Evolutionary conservation across 179 eudicot genomes (phyloP).

Genomic region (Nepenthes alata): DNA sequence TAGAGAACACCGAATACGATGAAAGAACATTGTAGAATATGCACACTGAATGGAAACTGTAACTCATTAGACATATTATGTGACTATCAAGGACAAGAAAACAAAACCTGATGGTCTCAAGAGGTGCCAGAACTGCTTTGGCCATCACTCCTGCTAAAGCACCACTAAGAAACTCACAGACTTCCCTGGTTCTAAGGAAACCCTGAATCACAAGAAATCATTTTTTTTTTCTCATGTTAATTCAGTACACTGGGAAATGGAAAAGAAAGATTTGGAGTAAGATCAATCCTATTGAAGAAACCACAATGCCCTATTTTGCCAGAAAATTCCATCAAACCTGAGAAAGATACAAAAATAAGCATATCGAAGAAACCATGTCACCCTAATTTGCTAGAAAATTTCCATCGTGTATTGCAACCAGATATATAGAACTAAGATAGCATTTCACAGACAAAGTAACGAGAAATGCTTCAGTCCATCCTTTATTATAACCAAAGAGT

Average conservation of each 20-base stretch:
- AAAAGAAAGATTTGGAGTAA: not conserved
- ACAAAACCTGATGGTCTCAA: slow-evolving; percentile 83
- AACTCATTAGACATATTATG: no score
- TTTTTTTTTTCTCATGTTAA: not conserved
- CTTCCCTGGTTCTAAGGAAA: slow-evolving; percentile 55
- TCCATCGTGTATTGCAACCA: no score
- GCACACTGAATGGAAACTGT: no score
- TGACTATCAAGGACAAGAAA: not conserved
- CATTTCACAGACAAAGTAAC: no score
- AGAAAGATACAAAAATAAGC: not conserved
- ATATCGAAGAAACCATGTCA: not conserved
- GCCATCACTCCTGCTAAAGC: slow-evolving; percentile 98
- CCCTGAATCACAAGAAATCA: slow-evolving; percentile 28
- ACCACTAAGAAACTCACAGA: slow-evolving; percentile 87
- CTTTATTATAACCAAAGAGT: no score
- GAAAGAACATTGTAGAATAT: no score
- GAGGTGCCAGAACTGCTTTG: slow-evolving; percentile 94
- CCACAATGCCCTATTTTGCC: not conserved
- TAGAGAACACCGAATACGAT: no score
- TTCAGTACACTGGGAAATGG: not conserved
- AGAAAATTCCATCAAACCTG: not conserved
- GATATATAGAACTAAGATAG: no score
- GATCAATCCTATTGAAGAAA: not conserved
- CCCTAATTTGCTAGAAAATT: no score
- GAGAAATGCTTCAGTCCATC: no score